Base-by-base conservation (phyloP, 805 yeast species). In the Candida sphagnicola region DNA sequence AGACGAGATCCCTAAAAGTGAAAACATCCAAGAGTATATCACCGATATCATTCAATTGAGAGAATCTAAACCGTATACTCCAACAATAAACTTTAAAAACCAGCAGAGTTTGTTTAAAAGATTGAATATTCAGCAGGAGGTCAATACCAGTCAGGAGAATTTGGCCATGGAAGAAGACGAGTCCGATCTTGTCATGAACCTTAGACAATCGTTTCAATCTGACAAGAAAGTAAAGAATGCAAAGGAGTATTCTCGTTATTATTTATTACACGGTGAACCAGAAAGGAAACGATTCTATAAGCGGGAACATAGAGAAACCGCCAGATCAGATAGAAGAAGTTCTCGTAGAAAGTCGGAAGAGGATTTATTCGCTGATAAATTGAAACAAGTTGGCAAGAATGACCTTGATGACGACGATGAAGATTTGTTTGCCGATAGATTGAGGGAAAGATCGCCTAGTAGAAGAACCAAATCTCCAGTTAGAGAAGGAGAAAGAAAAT, bases 191-290 rank as follows among this genome's bases (percentile, higher is more conserved):
- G 59, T 56, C 3, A 53, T 80, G 34, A 47, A 56, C 30, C 61
- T 73, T 8, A 65, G 90, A 41, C 75, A 68, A 46, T 67, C 85
- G 8, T 65, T 70, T 34, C 64, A 58, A 35, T 61, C 72, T 2
- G 91, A 83, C 57, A 63, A 65, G 33, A 83, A 83, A 48, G 72
- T 72, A 12, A 66, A 66, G 39, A 76, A 77, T 43, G 80, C 88
- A 8, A 64, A 75, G 16, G 74, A 67, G 11, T 72, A 71, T 38
- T 80, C 86, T 15, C 58, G 85, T 28, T 83, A 81, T 58, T 83
- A 83, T 59, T 62, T 80, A 41, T 53, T 79, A 13, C 82, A 83
- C 47, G 91, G 91, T 3, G 89, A 80, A 52, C 91, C 89, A 2
- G 77, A 77, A 42, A 54, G 62, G 52, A 63, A 48, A 50, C 73